Conservation (phyloP, 2,329 filamentous ascomycete species). For the Aureobasidium uvarum region DNA sequence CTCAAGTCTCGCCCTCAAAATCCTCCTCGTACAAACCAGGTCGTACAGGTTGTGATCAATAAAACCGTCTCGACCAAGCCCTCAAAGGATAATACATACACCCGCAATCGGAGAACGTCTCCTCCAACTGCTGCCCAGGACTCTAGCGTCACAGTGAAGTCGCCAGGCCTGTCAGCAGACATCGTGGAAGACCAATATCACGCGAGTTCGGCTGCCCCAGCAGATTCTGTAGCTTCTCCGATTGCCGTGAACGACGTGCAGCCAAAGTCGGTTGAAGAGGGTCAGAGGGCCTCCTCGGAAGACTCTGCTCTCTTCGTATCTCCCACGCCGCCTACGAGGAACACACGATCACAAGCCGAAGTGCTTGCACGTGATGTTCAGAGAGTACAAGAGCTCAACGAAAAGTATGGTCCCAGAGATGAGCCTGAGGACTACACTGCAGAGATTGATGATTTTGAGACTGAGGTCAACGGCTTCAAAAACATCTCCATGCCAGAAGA, state of each 20-base stretch:
- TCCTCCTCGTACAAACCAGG: neutral
- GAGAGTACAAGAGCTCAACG: neutral
- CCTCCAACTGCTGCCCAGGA: neutral
- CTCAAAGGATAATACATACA: neutral
- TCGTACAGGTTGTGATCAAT: neutral
- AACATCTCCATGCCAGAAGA: neutral
- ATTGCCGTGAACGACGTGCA: neutral
- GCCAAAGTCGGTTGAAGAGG: neutral
- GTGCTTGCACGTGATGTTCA: neutral
- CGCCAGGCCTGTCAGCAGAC: neutral
- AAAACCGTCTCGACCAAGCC: neutral
- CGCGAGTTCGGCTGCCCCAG: too few species aligned
- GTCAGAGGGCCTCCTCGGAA: neutral
- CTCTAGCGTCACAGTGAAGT: too few species aligned
- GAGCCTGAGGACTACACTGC: neutral
- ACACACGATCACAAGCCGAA: neutral
- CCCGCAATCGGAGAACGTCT: neutral
- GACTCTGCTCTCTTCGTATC: neutral
- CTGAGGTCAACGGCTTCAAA: neutral
- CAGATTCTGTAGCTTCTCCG: neutral
- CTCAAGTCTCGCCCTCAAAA: neutral
- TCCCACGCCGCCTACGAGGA: neutral
- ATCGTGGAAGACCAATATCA: neutral
- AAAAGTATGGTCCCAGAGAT: neutral
- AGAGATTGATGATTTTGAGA: neutral